These are phyloP conservation scores for Candida sanyaensis DNA, from an alignment of 1,139 yeast genomes.

Conservation along the genomic window DNA sequence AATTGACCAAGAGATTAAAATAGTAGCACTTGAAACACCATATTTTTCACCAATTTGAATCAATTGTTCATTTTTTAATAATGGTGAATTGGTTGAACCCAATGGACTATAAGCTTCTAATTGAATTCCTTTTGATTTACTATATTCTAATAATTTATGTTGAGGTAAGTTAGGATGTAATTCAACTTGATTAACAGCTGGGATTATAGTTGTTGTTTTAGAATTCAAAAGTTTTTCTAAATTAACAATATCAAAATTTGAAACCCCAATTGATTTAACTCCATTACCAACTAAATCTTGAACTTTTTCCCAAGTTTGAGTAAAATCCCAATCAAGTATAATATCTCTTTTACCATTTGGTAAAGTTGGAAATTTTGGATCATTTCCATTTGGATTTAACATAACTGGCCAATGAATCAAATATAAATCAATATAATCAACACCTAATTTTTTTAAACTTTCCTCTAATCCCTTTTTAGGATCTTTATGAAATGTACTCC, in stretches of 20 bases:
- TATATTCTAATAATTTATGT: slow-evolving; percentile 1
- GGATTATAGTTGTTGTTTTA: neutral
- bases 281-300: slow-evolving; percentile 1
- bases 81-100: slow-evolving; percentile 57
- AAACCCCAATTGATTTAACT: neutral
- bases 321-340: slow-evolving; percentile 39
- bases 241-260: slow-evolving; percentile 1
- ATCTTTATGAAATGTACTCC: slow-evolving; percentile 62
- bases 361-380: slow-evolving; percentile 26
- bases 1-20: slow-evolving; percentile 55
- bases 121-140: neutral
- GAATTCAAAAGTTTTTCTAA: slow-evolving; percentile 1
- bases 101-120: slow-evolving; percentile 26
- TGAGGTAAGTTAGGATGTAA: slow-evolving; percentile 1
- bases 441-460: slow-evolving; percentile 61
- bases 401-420: slow-evolving; percentile 84
- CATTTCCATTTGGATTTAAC: slow-evolving; percentile 37
- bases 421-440: slow-evolving; percentile 78
- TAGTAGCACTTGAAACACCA: slow-evolving; percentile 41
- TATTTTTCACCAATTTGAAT: slow-evolving; percentile 46
- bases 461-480: slow-evolving; percentile 56
- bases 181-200: slow-evolving; percentile 3
- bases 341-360: neutral
- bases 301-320: neutral
- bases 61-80: slow-evolving; percentile 43